A percentile compares a stretch with the other conserved stretches of the same genome.
phyloP scores from a whole-genome alignment of 805 yeast genomes.

The Saccharomycopsis olivae region DNA sequence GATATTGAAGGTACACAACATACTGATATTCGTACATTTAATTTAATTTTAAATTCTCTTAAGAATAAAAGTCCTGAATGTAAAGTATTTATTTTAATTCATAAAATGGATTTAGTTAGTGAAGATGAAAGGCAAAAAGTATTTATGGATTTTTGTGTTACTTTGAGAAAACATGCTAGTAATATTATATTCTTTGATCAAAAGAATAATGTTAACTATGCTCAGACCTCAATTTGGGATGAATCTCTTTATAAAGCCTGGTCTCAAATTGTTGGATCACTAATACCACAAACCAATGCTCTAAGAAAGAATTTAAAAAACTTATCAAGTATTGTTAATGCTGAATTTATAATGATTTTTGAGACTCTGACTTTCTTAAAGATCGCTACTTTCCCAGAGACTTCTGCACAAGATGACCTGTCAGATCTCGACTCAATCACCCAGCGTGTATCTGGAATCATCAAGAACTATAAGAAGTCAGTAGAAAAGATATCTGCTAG shows the following conservation, averaged over 20 bases:
- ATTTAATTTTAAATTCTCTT: constrained; percentile 70
- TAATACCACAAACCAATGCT: constrained; percentile 81
- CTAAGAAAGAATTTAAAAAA: constrained; percentile 68
- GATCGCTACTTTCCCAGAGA: constrained; percentile 36
- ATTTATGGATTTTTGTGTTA: constrained; percentile 73
- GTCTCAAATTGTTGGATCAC: constrained; percentile 90
- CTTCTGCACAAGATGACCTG: constrained; percentile 18
- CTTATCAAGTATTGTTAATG: constrained; percentile 64
- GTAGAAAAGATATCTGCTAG: constrained; percentile 35
- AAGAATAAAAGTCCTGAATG: constrained; percentile 83
- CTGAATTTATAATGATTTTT: constrained; percentile 83
- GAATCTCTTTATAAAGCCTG: constrained; percentile 93
- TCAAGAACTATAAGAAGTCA: constrained; percentile 38
- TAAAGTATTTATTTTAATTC: constrained; percentile 81
- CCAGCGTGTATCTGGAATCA: constrained; percentile 36
- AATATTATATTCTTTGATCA: constrained; percentile 4
- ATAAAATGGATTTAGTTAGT: constrained; percentile 94
- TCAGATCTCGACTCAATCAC: constrained; percentile 12
- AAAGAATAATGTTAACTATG: constrained; percentile 39
- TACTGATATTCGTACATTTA: constrained; percentile 88
- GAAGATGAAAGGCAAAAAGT: constrained; percentile 78
- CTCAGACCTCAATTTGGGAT: constrained; percentile 96
- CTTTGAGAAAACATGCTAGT: constrained; percentile 36
- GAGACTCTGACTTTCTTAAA: constrained; percentile 89
- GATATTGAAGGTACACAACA: constrained; percentile 88